phyloP scores from a whole-genome alignment of 192 early-diverging fungal species.

The Coemansia sp. region DNA sequence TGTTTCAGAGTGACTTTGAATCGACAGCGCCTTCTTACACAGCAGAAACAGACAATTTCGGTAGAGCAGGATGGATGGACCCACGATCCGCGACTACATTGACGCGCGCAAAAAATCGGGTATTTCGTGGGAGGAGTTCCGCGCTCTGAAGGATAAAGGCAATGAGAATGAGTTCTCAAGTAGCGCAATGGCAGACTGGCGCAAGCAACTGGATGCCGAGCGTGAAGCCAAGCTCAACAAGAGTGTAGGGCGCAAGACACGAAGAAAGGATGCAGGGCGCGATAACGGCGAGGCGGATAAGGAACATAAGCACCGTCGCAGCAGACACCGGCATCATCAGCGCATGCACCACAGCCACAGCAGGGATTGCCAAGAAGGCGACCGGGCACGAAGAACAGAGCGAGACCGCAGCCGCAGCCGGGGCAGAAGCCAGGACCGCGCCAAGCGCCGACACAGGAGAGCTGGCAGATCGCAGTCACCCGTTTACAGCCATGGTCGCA shows the following conservation, averaged over 20 bases:
- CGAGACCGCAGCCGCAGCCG: conserved; percentile 1
- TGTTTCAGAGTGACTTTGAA: no score
- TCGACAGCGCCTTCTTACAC: no score
- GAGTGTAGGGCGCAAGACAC: background rate
- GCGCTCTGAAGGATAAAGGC: conserved; percentile 40
- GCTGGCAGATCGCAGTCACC: conserved; percentile 15
- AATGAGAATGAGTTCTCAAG: conserved; percentile 34
- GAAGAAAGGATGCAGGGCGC: background rate
- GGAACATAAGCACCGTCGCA: background rate
- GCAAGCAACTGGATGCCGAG: conserved; percentile 48
- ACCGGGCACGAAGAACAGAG: conserved; percentile 4
- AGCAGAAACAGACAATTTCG: no score
- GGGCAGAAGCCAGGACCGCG: conserved; percentile 8
- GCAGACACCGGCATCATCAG: conserved; percentile 4
- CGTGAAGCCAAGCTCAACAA: conserved; percentile 36
- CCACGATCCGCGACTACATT: conserved; percentile 47
- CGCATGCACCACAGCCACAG: background rate
- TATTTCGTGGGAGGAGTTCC: conserved; percentile 51
- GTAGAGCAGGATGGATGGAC: conserved; percentile 22
- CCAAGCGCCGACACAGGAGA: conserved; percentile 9
- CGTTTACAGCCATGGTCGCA: no score
- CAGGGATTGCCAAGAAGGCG: conserved; percentile 4
- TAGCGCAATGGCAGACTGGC: conserved; percentile 43
- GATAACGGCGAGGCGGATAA: background rate
- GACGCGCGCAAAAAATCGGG: conserved; percentile 48